phyloP scores from a whole-genome alignment of 2,329 filamentous ascomycete genomes.

The Xylaria sp. region DNA sequence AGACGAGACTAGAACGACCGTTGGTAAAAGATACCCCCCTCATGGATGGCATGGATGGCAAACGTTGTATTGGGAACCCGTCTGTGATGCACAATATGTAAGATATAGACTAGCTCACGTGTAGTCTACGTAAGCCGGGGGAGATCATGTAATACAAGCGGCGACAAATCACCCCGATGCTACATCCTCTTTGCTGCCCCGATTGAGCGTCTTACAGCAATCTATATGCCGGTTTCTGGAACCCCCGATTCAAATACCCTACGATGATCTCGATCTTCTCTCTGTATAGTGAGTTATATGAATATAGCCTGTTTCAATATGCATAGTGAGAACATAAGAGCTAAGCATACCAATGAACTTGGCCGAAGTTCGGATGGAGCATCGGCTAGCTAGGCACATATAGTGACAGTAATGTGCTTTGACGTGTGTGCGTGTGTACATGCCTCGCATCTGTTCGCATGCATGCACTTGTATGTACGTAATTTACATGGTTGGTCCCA shows the following conservation, averaged over 20 bases:
- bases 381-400: slow-evolving; percentile 13
- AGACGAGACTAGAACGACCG: neutral
- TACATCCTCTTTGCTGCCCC: slow-evolving; percentile 16
- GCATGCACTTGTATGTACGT: slow-evolving; percentile 25
- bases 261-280: slow-evolving; percentile 15
- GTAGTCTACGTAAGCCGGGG: slow-evolving; percentile 15
- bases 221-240: slow-evolving; percentile 25
- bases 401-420: neutral
- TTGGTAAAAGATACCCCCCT: slow-evolving; percentile 9
- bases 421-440: neutral
- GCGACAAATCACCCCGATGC: neutral
- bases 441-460: slow-evolving; percentile 12
- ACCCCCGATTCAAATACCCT: slow-evolving; percentile 12
- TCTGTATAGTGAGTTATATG: neutral
- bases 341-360: slow-evolving; percentile 6
- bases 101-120: slow-evolving; percentile 16
- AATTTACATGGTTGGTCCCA: slow-evolving; percentile 21
- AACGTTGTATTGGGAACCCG: slow-evolving; percentile 11
- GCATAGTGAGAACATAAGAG: slow-evolving; percentile 11
- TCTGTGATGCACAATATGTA: slow-evolving; percentile 8
- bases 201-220: slow-evolving; percentile 31
- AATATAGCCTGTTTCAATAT: slow-evolving; percentile 29
- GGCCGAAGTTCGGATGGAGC: slow-evolving; percentile 21
- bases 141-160: neutral
- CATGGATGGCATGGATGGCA: slow-evolving; percentile 6